Base-by-base conservation (phyloP, 208 protist species). In the Sergeia podlipaevii region DNA sequence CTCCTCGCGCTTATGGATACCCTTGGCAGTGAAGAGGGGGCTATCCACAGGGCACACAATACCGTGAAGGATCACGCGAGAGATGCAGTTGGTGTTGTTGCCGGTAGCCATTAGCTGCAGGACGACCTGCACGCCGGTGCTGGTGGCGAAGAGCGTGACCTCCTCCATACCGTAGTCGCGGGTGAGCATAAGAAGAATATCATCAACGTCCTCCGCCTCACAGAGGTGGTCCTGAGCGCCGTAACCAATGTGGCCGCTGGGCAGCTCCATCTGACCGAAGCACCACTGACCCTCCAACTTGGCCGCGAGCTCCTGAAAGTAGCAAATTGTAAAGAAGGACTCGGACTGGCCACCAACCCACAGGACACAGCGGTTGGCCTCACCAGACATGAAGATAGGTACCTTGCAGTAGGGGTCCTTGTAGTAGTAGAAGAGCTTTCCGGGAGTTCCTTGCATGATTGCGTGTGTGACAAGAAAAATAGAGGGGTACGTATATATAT, bases 201-300 rank as follows among this genome's bases (percentile, higher is more conserved):
- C 73, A 44, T 85, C 83, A 23, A 91, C 65, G 50, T 90, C 82
- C 18, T 89, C 86, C 18, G 71, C 70, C 30, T 93, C 86, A 13
- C 57, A 60, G 23, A 74, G 47, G 62, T 87, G 83, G 49, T 77
- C 69, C n/a, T 65, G 62, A 2, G 44, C 57, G 39, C 77, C 72
- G 49, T 63, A 85, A 17, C 76, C 86, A 23, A 85, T 59, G 44
- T 66, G 60, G 27, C 77, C 70, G 46, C 80, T 88, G n/a, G 71
- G 52, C 10, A 91, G 51, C 56, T 81, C 56, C 28, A 76, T 49
- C 60, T 93, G 86, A 6, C 64, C 82, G 8, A 93, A 70, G 8
- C 27, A 18, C 80, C 82, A 93, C 15, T 52, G 45, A 0, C 39
- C 71, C 17, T 49, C 33, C n/a, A 89, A 65, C 15, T 37, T 43